Conservation (phyloP, 2,329 filamentous ascomycete species). For the Colletotrichum sp. region DNA sequence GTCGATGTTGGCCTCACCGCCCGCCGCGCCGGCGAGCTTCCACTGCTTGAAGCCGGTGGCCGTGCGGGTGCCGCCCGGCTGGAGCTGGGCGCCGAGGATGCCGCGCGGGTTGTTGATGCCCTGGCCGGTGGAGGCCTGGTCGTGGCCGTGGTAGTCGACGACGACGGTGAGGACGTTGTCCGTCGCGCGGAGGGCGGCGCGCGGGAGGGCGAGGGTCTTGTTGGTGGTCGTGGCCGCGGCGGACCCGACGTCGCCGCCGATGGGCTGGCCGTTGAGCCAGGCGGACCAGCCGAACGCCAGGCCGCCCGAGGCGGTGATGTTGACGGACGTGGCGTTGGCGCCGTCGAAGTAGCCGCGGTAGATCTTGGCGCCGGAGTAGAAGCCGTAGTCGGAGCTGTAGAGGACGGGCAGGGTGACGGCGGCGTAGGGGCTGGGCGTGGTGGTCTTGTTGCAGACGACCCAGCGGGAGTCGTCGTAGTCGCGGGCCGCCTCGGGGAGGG, state of each 20-base stretch:
- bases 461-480: slow-evolving; percentile 74
- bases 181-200: slow-evolving; percentile 47
- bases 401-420: slow-evolving; percentile 68
- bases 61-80: slow-evolving; percentile 18
- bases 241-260: slow-evolving; percentile 67
- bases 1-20: slow-evolving; percentile 67
- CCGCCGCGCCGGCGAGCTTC: slow-evolving; percentile 73
- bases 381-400: slow-evolving; percentile 78
- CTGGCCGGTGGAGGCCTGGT: slow-evolving; percentile 65
- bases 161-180: slow-evolving; percentile 70
- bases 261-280: slow-evolving; percentile 69
- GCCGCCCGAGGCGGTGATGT: slow-evolving; percentile 68
- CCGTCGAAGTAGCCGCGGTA: slow-evolving; percentile 75
- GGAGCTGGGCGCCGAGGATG: slow-evolving; percentile 62
- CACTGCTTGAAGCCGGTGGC: slow-evolving; percentile 58
- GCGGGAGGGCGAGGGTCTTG: slow-evolving; percentile 59
- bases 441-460: slow-evolving; percentile 61
- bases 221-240: slow-evolving; percentile 45
- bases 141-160: slow-evolving; percentile 73
- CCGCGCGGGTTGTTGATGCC: slow-evolving; percentile 68
- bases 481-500: slow-evolving; percentile 69
- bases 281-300: slow-evolving; percentile 69
- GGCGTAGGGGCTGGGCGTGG: slow-evolving; percentile 63
- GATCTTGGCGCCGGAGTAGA: slow-evolving; percentile 70
- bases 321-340: slow-evolving; percentile 64